Evolutionary conservation across 23 red algal species (phyloP), one percentile per base, ranked within the genome.

Genomic region (Gracilaria gracilis): DNA sequence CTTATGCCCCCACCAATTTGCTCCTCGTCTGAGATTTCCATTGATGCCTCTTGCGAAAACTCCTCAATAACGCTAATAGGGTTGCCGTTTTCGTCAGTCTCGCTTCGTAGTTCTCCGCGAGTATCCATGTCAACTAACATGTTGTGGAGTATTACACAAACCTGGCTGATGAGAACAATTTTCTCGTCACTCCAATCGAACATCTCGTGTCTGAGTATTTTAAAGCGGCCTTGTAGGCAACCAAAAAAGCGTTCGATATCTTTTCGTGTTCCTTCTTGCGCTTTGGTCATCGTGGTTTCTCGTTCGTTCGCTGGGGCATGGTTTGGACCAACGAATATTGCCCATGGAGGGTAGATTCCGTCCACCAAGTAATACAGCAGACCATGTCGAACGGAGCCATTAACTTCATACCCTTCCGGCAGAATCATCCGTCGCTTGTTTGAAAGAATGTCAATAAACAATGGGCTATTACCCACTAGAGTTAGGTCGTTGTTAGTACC

Each of bases 81-180:
- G 37, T 35, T 20, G 28, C 40, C 75, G 24, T 80, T 42, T 47
- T 80, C 75, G 40, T 83, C 53, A n/a, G 58, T 6, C 19, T 83
- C 80, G 80, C 64, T 25, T 33, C 31, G 27, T 83, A 83, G 57
- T 31, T 83, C 48, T 11, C 80, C 53, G 9, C 32, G 24, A 32
- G 59, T 23, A 20, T 36, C 58, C 86, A 90, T 57, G 24, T 59
- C 49, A 25, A 92, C 77, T 23, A 92, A 61, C 88, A 92, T 84
- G 46, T 92, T 92, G 37, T 92, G 75, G 1, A 83, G 8, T 53
- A 84, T 92, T 35, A 92, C 79, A 37, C 88, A 92, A 40, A 83
- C 75, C 16, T 67, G 33, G 49, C 77, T 92, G 23, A 92, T 83
- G 19, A 54, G 59, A 31, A 64, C 4, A 11, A 64, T 64, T 31